A percentile compares a stretch with the other conserved stretches of the same genome.
Conservation (phyloP, 345 rosid genomes). For the Excoecaria cochinchinensis region DNA sequence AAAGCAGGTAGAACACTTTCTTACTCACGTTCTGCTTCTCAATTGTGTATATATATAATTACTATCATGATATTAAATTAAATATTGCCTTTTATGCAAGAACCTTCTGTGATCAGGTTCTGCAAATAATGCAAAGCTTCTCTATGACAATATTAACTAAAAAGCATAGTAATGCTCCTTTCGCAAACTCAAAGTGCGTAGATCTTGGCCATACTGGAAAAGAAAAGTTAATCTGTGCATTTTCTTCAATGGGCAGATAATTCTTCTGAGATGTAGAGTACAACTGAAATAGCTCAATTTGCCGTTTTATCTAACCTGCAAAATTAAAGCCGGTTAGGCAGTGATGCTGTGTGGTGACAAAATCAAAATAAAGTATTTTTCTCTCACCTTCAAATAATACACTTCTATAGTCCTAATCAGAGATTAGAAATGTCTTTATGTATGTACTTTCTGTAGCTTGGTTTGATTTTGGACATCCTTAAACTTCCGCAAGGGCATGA, state of each 20-base stretch:
- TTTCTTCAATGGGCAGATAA: neutral
- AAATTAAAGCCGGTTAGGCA: neutral
- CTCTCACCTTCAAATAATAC: slow-evolving; percentile 7
- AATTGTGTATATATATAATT: too few relatives aligned
- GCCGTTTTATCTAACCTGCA: neutral
- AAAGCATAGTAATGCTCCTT: too few relatives aligned
- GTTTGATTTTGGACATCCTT: neutral
- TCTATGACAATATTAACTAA: too few relatives aligned
- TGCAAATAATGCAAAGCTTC: too few relatives aligned
- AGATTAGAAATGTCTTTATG: neutral
- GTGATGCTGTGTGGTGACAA: neutral
- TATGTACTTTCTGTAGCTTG: neutral
- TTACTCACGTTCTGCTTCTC: too few relatives aligned
- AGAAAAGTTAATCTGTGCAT: too few relatives aligned
- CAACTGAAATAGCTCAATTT: neutral
- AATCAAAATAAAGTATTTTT: neutral
- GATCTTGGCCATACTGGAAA: too few relatives aligned
- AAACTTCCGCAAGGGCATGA: neutral
- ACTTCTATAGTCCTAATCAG: neutral
- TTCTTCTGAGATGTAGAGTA: neutral
- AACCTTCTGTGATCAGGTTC: too few relatives aligned
- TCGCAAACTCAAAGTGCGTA: too few relatives aligned
- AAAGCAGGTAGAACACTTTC: too few relatives aligned
- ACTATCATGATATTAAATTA: too few relatives aligned
- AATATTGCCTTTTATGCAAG: too few relatives aligned